Percentiles rank a stretch among this genome's conserved stretches.
Conservation (phyloP, 805 yeast genomes). For the Sugiyamaella floridensis region DNA sequence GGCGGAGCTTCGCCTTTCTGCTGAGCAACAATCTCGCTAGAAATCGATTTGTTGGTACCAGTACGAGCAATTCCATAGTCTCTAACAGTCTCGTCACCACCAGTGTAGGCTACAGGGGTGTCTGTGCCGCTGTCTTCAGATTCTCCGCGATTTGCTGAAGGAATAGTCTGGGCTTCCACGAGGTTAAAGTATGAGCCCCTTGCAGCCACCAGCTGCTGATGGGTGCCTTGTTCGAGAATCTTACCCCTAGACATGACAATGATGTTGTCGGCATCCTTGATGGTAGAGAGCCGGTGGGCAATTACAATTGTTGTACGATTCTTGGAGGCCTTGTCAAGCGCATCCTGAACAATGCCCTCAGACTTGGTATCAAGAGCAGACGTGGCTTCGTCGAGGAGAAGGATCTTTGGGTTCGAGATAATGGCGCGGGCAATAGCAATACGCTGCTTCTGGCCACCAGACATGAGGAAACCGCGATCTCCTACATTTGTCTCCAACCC, state of each 20-base stretch:
- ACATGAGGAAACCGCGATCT: slow-evolving; percentile 48
- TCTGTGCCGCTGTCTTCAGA: slow-evolving; percentile 5
- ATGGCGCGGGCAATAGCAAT: slow-evolving; percentile 61
- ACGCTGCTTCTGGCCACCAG: slow-evolving; percentile 65
- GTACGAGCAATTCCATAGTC: slow-evolving; percentile 4
- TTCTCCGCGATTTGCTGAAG: slow-evolving; percentile 7
- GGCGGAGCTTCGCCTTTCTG: not conserved
- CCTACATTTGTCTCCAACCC: slow-evolving; percentile 73
- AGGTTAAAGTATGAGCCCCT: slow-evolving; percentile 28
- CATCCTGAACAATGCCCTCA: slow-evolving; percentile 38
- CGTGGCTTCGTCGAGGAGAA: slow-evolving; percentile 55
- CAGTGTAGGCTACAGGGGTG: slow-evolving; percentile 5
- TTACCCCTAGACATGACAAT: slow-evolving; percentile 46
- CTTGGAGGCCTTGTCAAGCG: slow-evolving; percentile 32
- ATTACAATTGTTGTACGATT: slow-evolving; percentile 47
- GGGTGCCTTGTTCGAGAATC: slow-evolving; percentile 43
- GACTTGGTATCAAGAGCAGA: slow-evolving; percentile 45
- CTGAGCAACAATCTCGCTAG: slow-evolving; percentile 13
- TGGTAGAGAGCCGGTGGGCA: slow-evolving; percentile 53
- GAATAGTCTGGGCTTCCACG: slow-evolving; percentile 34
- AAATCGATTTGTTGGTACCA: slow-evolving; percentile 16
- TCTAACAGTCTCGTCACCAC: slow-evolving; percentile 2
- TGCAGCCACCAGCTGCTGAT: slow-evolving; percentile 29
- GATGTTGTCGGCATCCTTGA: slow-evolving; percentile 48
- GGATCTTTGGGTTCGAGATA: slow-evolving; percentile 48